phyloP scores from a whole-genome alignment of 352 stramenopile species.

The Phytophthora lateralis region DNA sequence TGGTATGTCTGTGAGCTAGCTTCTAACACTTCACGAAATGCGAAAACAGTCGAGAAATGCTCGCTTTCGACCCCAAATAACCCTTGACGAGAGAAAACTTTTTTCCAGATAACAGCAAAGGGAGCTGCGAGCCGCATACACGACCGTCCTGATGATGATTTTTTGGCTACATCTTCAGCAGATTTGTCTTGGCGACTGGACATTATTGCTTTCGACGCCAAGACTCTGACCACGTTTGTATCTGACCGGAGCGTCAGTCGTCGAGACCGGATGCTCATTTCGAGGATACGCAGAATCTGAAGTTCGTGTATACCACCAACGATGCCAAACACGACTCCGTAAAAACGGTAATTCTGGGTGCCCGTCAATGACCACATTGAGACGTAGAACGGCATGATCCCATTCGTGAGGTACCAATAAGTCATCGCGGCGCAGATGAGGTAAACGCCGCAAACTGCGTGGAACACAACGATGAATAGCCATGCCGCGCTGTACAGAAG shows the following conservation, averaged over 20 bases:
- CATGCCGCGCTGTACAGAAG: conserved; percentile 15
- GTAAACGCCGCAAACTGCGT: conserved; percentile 26
- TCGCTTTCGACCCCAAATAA: conserved; percentile 35
- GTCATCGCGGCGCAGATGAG: conserved; percentile 31
- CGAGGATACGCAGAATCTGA: conserved; percentile 26
- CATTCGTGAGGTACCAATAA: conserved; percentile 32
- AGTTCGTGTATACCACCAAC: conserved; percentile 32
- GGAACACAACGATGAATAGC: conserved; percentile 31
- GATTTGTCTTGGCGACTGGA: not conserved
- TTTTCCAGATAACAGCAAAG: conserved; percentile 4
- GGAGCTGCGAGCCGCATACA: not conserved
- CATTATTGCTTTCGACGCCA: not conserved
- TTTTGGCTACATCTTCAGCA: not conserved
- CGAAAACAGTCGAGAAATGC: conserved; percentile 31
- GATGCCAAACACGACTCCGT: conserved; percentile 30
- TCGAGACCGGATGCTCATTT: conserved; percentile 20
- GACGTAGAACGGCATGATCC: conserved; percentile 35
- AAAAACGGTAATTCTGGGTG: conserved; percentile 26
- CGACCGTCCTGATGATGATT: not conserved
- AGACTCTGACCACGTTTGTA: not conserved
- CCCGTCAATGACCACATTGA: conserved; percentile 32
- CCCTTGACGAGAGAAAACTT: conserved; percentile 13
- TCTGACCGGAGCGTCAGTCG: conserved; percentile 30
- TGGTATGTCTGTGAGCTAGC: conserved; percentile 36
- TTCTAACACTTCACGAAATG: conserved; percentile 23